Base-by-base conservation (phyloP, 1,139 yeast genomes). In the Petasospora fabianii region DNA sequence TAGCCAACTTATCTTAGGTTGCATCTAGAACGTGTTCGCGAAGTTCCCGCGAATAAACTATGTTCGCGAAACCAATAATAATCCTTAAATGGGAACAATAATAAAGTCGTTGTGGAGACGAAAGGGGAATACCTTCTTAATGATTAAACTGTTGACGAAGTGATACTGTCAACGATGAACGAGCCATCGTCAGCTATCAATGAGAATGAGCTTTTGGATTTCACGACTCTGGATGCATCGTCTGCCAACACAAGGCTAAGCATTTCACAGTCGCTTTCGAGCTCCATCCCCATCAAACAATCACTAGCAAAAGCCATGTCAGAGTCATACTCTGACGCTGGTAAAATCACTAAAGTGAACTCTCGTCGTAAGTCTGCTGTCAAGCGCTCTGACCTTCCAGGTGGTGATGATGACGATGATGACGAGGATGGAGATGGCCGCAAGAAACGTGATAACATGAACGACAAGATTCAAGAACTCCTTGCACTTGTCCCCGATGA, bases 381-480 rank as follows among this genome's bases (percentile, higher is more conserved):
- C 7, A 41, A 36, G 26, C 34, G 46, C 28, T 27, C 39, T 12
- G 34, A 36, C n/a, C 20, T 30, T 24, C 30, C 33, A 13, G 32
- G 39, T 15, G 39, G 26, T 10, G 43, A 21, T 6, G 46, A 32
- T 14, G 44, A 38, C 11, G 46, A 41, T 21, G 49, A 43, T 4
- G 44, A 39, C 5, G 48, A 40, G 5, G 55, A 49, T 17, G 41
- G 39, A 3, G 51, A 49, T n/a, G 82, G 75, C 46, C 66, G 94
- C 13, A 79, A 86, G 49, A 74, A 96, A 44, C 70, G 95, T 44
- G 97, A 88, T 59, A 86, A 84, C 54, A 85, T 90, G 60, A 88
- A 88, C 57, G 96, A 87, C 37, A 80, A 82, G 55, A 90, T 90
- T 42, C 94, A 84, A 53, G 96, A 88, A 53, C 68, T 90, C 32